phyloP scores from a whole-genome alignment of 2,329 filamentous ascomycete species.

The Fusarium sp. region DNA sequence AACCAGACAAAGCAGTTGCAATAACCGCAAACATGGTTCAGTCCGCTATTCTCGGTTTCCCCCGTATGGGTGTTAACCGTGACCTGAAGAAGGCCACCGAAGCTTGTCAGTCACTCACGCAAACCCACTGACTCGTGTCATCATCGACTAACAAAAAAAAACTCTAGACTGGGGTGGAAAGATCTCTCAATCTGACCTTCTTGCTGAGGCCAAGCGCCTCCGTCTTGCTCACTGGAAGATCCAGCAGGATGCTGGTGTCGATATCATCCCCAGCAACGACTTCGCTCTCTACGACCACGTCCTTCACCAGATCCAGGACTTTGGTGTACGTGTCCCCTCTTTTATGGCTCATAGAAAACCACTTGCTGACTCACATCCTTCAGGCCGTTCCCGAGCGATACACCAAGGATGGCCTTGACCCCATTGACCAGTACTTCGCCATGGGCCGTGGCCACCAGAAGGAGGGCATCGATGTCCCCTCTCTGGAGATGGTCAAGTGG shows the following conservation, averaged over 20 bases:
- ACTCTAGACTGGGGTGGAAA: conserved; percentile 84
- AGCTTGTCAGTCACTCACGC: conserved; percentile 73
- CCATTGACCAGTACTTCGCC: conserved; percentile 97
- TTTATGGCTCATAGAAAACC: background rate
- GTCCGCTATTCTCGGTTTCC: conserved; percentile 93
- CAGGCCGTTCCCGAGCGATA: conserved; percentile 94
- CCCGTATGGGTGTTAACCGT: conserved; percentile 97
- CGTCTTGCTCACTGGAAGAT: conserved; percentile 99
- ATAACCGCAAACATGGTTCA: conserved; percentile 68
- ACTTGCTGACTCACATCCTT: conserved; percentile 24
- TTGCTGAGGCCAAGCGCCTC: conserved; percentile 95
- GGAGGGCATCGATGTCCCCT: conserved; percentile 90
- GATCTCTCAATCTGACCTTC: conserved; percentile 89
- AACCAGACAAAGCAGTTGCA: conserved; percentile 44
- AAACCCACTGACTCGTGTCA: conserved; percentile 50
- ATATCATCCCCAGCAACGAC: conserved; percentile 99
- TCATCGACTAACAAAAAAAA: conserved; percentile 41
- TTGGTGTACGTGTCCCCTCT: conserved; percentile 74
- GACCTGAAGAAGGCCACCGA: conserved; percentile 99
- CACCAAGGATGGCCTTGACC: conserved; percentile 86
- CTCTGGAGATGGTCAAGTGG: conserved; percentile 99
- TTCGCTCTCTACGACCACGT: conserved; percentile 99
- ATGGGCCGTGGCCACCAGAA: conserved; percentile 99
- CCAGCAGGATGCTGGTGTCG: conserved; percentile 97
- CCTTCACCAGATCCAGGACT: conserved; percentile 97